phyloP scores from a whole-genome alignment of 176 grass and related monocot genomes.

The Raddia distichophylla region DNA sequence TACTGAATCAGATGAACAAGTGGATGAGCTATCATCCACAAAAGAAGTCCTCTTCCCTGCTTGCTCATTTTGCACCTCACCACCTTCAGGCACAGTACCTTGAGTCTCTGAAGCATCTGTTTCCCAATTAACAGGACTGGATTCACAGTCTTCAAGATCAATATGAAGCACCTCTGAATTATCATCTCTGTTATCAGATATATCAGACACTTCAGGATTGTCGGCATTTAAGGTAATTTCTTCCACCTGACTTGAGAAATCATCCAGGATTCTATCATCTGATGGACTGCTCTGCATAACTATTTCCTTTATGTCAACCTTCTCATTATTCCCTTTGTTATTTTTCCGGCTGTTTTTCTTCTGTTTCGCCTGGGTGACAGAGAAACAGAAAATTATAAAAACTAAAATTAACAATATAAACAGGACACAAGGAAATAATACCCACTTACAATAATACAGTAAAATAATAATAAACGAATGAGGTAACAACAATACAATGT shows the following conservation, averaged over 20 bases:
- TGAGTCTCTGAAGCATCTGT: constrained; percentile 81
- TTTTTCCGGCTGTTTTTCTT: constrained; percentile 80
- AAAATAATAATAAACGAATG: constrained; percentile 17
- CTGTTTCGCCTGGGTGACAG: constrained; percentile 65
- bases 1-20: constrained; percentile 83
- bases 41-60: constrained; percentile 62
- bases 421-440: not conserved
- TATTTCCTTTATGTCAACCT: constrained; percentile 51
- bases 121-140: constrained; percentile 78
- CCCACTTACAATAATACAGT: not conserved
- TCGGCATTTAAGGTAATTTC: constrained; percentile 61
- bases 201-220: constrained; percentile 73
- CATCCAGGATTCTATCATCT: constrained; percentile 59
- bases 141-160: constrained; percentile 69
- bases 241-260: constrained; percentile 61
- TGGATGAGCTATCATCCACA: constrained; percentile 87
- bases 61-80: constrained; percentile 64
- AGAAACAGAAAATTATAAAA: not conserved
- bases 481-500: not conserved
- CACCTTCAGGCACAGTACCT: constrained; percentile 46
- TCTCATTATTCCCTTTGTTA: constrained; percentile 76
- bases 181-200: constrained; percentile 80
- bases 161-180: constrained; percentile 64
- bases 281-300: constrained; percentile 39
- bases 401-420: constrained; percentile 18